Evolutionary conservation across 768 basidiomycete genomes (phyloP).

Genomic region (Cystobasidium ongulense): DNA sequence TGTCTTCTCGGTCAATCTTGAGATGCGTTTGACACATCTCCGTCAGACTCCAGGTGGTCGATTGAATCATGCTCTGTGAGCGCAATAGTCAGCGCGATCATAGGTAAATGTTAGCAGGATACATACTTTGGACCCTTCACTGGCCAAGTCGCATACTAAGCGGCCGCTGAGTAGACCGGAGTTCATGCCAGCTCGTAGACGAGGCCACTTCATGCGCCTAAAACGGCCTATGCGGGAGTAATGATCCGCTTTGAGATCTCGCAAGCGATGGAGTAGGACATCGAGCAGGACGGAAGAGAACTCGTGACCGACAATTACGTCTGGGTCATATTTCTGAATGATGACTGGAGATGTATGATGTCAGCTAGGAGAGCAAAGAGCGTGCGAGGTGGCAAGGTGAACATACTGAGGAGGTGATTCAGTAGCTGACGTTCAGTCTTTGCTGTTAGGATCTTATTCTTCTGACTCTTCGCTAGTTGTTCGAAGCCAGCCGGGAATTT

Average conservation of each 20-base stretch:
- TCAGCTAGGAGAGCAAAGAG: not conserved
- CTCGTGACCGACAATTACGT: slow-evolving; percentile 88
- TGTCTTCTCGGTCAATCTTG: slow-evolving; percentile 76
- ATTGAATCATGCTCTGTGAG: slow-evolving; percentile 80
- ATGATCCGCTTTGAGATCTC: slow-evolving; percentile 78
- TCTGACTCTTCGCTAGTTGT: slow-evolving; percentile 51
- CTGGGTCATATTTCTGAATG: slow-evolving; percentile 80
- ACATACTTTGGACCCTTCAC: slow-evolving; percentile 80
- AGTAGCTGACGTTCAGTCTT: slow-evolving; percentile 78
- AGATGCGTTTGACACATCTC: slow-evolving; percentile 94
- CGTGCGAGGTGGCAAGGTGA: no score
- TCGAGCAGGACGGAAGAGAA: slow-evolving; percentile 84
- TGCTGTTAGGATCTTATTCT: slow-evolving; percentile 59
- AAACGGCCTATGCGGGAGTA: slow-evolving; percentile 92
- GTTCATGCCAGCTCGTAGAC: slow-evolving; percentile 73
- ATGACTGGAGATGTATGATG: slow-evolving; percentile 50
- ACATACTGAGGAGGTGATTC: slow-evolving; percentile 64
- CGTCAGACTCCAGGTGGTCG: slow-evolving; percentile 94
- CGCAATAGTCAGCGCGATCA: not conserved
- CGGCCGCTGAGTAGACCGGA: slow-evolving; percentile 73
- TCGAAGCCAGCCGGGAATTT: slow-evolving; percentile 79
- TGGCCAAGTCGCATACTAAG: slow-evolving; percentile 81
- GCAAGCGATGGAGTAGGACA: slow-evolving; percentile 80
- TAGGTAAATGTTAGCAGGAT: not conserved
- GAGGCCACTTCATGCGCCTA: slow-evolving; percentile 70